Evolutionary conservation across 208 protist genomes (phyloP), one percentile per base, ranked within the genome.

Genomic region (Trypanosoma theileri): DNA sequence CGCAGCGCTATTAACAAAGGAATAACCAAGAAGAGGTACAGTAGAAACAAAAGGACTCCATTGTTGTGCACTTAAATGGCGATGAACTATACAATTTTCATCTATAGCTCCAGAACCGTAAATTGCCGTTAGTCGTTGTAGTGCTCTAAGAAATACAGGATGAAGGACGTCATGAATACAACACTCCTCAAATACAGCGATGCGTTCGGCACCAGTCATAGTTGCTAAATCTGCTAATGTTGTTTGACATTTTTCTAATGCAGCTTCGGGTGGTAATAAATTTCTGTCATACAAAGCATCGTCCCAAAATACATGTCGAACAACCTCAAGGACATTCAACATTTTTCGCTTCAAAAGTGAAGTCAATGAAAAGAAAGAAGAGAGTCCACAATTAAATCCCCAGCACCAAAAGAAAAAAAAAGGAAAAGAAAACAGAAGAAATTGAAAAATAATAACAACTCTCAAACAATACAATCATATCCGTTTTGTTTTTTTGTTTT

Each of bases 301-400:
- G 77, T 88, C 88, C 82, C 85, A 92, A 75, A 93, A 93, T n/a
- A 95, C 77, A 53, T 88, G 75, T 66, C 82, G 80, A 10, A 79
- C 86, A 44, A 92, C 82, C 42, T 85, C 82, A 42, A 88, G 78
- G 48, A 92, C 82, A 16, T 79, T 60, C 11, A 94, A 69, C 89
- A 94, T 94, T 42, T 55, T 73, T 66, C 41, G 46, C 21, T 17
- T 42, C 22, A 45, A 57, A 35, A 57, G 3, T 21, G 17, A 60
- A 21, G 14, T 60, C 17, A 44, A 42, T 11, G 24, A 60, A 42
- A 42, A 45, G 44, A 54, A 50, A 64, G 40, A 40, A 64, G 40
- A 40, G 14, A 54, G 26, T 40, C 31, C 4, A 64, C 26, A 50
- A 31, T 53, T 19, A 26, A 50, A 53, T 45, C 13, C 13, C 3